Conservation (phyloP, 1,284 basidiomycete species). For the Coniferiporia sulphurascens region DNA sequence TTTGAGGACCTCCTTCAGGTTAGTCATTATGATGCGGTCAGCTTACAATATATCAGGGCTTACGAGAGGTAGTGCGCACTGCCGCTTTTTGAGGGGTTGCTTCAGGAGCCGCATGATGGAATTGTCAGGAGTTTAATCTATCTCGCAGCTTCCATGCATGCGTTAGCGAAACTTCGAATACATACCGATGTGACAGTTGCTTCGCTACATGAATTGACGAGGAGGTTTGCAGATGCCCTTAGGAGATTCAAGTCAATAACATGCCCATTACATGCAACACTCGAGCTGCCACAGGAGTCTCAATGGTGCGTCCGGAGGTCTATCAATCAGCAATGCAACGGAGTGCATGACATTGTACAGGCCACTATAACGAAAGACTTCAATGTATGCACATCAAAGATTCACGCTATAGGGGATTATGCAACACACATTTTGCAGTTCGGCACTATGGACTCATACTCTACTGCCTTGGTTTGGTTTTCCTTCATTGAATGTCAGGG, state of each 20-base stretch:
- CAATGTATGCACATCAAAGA: slow-evolving; percentile 25
- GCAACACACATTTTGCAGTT: slow-evolving; percentile 14
- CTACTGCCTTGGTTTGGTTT: slow-evolving; percentile 26
- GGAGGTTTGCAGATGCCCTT: slow-evolving; percentile 18
- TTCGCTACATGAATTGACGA: slow-evolving; percentile 20
- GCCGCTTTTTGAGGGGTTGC: no score
- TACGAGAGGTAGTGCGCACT: no score
- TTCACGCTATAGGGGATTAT: slow-evolving; percentile 23
- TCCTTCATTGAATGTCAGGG: no score
- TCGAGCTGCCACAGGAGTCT: slow-evolving; percentile 20
- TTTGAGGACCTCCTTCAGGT: no score
- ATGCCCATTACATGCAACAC: slow-evolving; percentile 20
- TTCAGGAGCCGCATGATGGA: no score
- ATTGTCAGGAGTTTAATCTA: no score
- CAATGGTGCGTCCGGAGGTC: slow-evolving; percentile 6
- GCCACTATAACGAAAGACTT: slow-evolving; percentile 9
- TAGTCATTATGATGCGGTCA: no score
- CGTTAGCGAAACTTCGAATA: slow-evolving; percentile 28
- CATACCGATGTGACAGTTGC: slow-evolving; percentile 26
- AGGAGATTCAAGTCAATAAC: slow-evolving; percentile 20
- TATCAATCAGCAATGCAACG: background rate
- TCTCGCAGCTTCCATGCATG: slow-evolving; percentile 26
- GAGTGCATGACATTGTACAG: background rate
- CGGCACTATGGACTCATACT: slow-evolving; percentile 26
- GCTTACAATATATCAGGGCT: no score